A percentile compares a stretch with the other conserved stretches of the same genome.
These are phyloP conservation scores for Calcarisporium arbuscula DNA, from an alignment of 2,329 filamentous ascomycete species.

Conservation along the genomic window DNA sequence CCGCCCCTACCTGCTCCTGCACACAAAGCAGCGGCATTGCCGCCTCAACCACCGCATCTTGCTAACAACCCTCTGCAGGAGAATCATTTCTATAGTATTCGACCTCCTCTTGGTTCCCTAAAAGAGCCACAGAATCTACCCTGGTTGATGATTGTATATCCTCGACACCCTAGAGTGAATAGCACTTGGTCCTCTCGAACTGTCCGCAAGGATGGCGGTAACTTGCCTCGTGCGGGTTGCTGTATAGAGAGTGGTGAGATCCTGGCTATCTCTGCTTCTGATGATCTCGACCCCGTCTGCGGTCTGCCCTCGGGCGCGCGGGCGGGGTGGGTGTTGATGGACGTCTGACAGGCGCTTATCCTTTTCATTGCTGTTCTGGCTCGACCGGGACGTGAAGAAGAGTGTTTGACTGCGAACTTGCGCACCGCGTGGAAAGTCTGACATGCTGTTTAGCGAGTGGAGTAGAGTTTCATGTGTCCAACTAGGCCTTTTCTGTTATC, in stretches of 20 bases:
- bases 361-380: constrained; percentile 51
- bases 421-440: too few relatives aligned
- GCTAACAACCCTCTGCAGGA: constrained; percentile 35
- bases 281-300: constrained; percentile 82
- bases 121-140: constrained; percentile 89
- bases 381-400: constrained; percentile 47
- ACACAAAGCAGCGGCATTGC: constrained; percentile 6
- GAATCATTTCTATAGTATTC: constrained; percentile 99
- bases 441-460: too few relatives aligned
- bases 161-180: constrained; percentile 87
- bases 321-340: constrained; percentile 76
- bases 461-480: too few relatives aligned
- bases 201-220: constrained; percentile 57
- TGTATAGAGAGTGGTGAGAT: constrained; percentile 82
- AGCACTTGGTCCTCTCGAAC: constrained; percentile 52
- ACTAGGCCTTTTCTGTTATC: too few relatives aligned
- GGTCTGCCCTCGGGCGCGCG: constrained; percentile 71
- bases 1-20: constrained; percentile 25
- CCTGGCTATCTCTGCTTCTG: constrained; percentile 47
- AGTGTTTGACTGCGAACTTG: constrained; percentile 21
- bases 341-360: constrained; percentile 73
- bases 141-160: constrained; percentile 89
- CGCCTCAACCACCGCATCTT: constrained; percentile 1
- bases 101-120: constrained; percentile 87
- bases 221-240: constrained; percentile 23